Conservation (phyloP, 2,329 filamentous ascomycete genomes). For the Calycina marina region DNA sequence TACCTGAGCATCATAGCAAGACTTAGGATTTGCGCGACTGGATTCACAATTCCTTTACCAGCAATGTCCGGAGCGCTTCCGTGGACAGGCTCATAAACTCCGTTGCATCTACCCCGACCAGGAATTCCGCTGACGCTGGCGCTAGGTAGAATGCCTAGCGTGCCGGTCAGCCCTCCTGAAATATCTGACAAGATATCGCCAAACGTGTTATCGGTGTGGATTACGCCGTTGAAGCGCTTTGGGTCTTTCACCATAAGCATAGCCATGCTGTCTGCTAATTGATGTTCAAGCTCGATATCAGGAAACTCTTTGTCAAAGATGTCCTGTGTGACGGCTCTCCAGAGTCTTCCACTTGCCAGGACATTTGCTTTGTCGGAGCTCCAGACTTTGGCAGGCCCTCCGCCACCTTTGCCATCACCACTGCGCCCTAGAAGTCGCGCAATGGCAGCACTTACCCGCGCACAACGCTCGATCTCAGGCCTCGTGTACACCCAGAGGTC, state of each 20-base stretch:
- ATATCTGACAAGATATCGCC: slow-evolving; percentile 18
- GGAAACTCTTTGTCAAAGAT: slow-evolving; percentile 13
- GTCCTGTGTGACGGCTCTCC: slow-evolving; percentile 11
- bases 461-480: slow-evolving; percentile 72
- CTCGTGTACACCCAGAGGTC: slow-evolving; percentile 77
- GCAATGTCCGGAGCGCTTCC: slow-evolving; percentile 22
- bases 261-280: slow-evolving; percentile 14
- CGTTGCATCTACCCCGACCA: not conserved
- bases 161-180: slow-evolving; percentile 10
- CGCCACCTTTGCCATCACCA: slow-evolving; percentile 39
- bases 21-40: slow-evolving; percentile 40
- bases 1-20: slow-evolving; percentile 35
- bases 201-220: slow-evolving; percentile 17
- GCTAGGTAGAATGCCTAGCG: slow-evolving; percentile 2
- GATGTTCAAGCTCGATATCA: slow-evolving; percentile 9
- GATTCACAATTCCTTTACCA: slow-evolving; percentile 38
- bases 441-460: slow-evolving; percentile 61
- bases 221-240: slow-evolving; percentile 13
- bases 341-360: slow-evolving; percentile 14
- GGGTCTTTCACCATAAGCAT: slow-evolving; percentile 13
- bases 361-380: slow-evolving; percentile 19
- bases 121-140: slow-evolving; percentile 3
- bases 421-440: slow-evolving; percentile 46
- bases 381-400: slow-evolving; percentile 33
- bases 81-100: not conserved